Evolutionary conservation across 257 asterid species (phyloP), one percentile per base, ranked within the genome.

Genomic region (Lithospermum erythrorhizon): DNA sequence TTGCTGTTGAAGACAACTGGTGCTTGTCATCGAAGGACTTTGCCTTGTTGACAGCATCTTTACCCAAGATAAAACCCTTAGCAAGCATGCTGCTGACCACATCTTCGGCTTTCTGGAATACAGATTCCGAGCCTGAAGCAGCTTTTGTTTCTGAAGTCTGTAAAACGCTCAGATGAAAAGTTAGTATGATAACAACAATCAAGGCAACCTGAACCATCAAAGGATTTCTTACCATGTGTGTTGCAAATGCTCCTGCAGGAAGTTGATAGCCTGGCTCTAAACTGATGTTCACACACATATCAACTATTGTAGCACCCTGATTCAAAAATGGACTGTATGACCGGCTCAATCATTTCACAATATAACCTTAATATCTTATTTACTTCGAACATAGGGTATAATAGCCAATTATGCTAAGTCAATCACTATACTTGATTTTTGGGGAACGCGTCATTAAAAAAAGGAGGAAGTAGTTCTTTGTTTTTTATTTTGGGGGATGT

Each of bases 241-340:
- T 77, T 61, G 82, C 80, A 59, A 64, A 70, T 68, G 90, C 94
- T 68, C 81, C 74, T 35, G 86, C 83, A 61, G 97, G 95, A 72
- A 89, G 87, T 72, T 75, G 73, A 83, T 89, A 89, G 61, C 79
- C 82, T 27, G 86, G 83, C 68, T 86, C 95, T 21, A 49, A 71
- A 59, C 75, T 67, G 32, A 89, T 76, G 9, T 75, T 73, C 59
- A 89, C 94, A 7, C 89, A 70, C 95, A 79, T 83, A 79, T 89
- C 97, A 30, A 89, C 87, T 63, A 89, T 89, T 52, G 97, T 89
- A 75, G 97, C 97, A 37, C 96, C 95, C 95, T 88, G 77, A 65
- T 61, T 70, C 57, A 53, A 76, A 35, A 13, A 6, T 30, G 11
- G 70, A 53, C 9, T 8, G 7, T 35, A 35, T 41, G 17, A 41